Percentiles rank a stretch among this genome's conserved stretches.
Evolutionary conservation across 352 stramenopile species (phyloP).

Genomic region (Albugo candida): DNA sequence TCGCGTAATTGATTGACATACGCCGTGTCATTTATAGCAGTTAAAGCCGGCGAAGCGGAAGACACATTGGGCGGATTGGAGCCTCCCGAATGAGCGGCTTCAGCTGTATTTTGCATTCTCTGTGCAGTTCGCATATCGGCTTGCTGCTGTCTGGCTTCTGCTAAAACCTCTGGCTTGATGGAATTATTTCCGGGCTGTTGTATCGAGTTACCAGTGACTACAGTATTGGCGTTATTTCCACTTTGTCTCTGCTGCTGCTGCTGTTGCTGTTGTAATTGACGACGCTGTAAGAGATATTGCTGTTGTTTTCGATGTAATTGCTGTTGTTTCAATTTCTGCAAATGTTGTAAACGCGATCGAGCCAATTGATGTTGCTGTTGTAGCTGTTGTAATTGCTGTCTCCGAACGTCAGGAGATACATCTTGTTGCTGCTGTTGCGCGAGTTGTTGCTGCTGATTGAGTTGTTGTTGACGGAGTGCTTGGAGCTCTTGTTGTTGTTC

Average conservation of each 20-base stretch:
- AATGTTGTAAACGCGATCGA: slow-evolving; percentile 35
- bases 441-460: slow-evolving; percentile 58
- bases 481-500: slow-evolving; percentile 63
- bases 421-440: slow-evolving; percentile 45
- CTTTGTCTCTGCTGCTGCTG: slow-evolving; percentile 8
- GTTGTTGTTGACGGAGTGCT: slow-evolving; percentile 50
- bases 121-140: slow-evolving; percentile 38
- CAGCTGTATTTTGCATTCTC: slow-evolving; percentile 27
- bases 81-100: slow-evolving; percentile 19
- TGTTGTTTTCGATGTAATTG: slow-evolving; percentile 68
- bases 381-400: slow-evolving; percentile 49
- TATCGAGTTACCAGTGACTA: too few relatives aligned
- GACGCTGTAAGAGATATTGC: slow-evolving; percentile 30
- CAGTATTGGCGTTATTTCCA: too few relatives aligned
- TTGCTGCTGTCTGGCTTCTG: slow-evolving; percentile 35
- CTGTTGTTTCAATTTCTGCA: slow-evolving; percentile 66
- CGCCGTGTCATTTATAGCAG: slow-evolving; percentile 13
- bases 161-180: slow-evolving; percentile 15
- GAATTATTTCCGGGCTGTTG: too few relatives aligned
- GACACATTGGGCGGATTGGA: slow-evolving; percentile 1
- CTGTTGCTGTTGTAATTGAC: slow-evolving; percentile 1
- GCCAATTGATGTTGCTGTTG: slow-evolving; percentile 58
- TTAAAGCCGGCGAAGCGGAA: slow-evolving; percentile 4
- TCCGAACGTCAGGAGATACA: slow-evolving; percentile 29
- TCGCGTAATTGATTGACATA: slow-evolving; percentile 57